phyloP scores from a whole-genome alignment of 192 early-diverging fungal genomes.

The Paraglomus brasilianum region DNA sequence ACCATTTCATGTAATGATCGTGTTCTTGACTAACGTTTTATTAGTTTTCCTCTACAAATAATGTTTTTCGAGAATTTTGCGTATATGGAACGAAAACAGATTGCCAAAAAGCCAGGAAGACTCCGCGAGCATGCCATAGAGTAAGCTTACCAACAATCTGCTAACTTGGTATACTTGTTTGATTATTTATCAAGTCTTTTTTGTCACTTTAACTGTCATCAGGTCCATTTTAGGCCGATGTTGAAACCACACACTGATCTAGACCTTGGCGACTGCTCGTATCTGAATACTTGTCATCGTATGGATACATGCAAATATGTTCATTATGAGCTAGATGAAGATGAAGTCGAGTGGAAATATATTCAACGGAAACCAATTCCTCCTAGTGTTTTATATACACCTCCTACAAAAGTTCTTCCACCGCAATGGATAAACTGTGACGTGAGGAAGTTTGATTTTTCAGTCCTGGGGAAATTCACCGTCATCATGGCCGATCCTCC shows the following conservation, averaged over 20 bases:
- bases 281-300: slow-evolving; percentile 64
- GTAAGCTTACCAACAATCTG: slow-evolving; percentile 22
- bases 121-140: slow-evolving; percentile 26
- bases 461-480: slow-evolving; percentile 53
- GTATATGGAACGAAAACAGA: slow-evolving; percentile 43
- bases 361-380: slow-evolving; percentile 28
- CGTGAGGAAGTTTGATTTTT: slow-evolving; percentile 55
- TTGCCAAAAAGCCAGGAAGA: slow-evolving; percentile 36
- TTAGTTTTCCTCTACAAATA: slow-evolving; percentile 36
- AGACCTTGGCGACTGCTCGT: slow-evolving; percentile 61
- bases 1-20: background rate
- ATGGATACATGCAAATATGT: slow-evolving; percentile 63
- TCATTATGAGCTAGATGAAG: slow-evolving; percentile 58
- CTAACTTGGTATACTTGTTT: slow-evolving; percentile 2
- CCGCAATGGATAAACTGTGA: slow-evolving; percentile 67
- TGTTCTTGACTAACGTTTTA: background rate
- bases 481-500: slow-evolving; percentile 69
- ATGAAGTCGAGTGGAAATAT: slow-evolving; percentile 17
- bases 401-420: slow-evolving; percentile 36
- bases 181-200: background rate
- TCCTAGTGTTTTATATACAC: slow-evolving; percentile 14
- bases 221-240: slow-evolving; percentile 57
- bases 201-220: slow-evolving; percentile 18
- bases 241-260: slow-evolving; percentile 49
- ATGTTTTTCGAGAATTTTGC: slow-evolving; percentile 53